Base-by-base conservation (phyloP, 495 filamentous ascomycete genomes). In the Penicillium coffeae region DNA sequence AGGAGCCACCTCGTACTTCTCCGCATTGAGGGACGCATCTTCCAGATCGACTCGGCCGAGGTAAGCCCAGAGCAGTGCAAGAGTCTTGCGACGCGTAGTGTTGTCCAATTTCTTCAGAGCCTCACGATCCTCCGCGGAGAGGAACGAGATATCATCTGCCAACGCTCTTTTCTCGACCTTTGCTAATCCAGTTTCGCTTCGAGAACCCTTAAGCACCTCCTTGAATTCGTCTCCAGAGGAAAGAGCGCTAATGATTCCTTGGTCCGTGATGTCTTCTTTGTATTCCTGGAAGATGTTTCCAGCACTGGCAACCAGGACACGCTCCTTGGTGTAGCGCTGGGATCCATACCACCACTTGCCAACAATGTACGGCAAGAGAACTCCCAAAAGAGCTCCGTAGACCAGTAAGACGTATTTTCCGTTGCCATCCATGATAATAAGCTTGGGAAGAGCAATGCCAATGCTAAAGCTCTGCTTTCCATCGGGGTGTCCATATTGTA, bases 291-390 rank as follows among this genome's bases (percentile, higher is more conserved):
- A 96, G 33, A 98, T 81, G 47, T 88, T 88, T 57, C 93, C 93
- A 47, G 93, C 90, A 64, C 87, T 96, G 54, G 90, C 88, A 46
- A 95, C 84, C 32, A 95, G 76, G 22, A 97, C 86, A 52, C 86
- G 85, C 70, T 98, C 93, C 67, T 89, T 93, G 15, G 93, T 96
- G 62, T 88, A 78, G 39, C 84, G 78, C 63, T 95, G 89, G 6
- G 89, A 95, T 44, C 93, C 93, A 64, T 97, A 98, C 93, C 93
- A 98, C 93, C 93, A 98, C 27, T 85, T 87, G 20, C 93, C 93
- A 32, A 97, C 94, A 40, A 94, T 75, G 61, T 96, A 98, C 10
- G 93, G 93, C 37, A 98, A 69, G 35, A 96, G 70, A 22, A 96
- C 88, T 41, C 91, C 94, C 30, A 98, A 80, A 32, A 96, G 73